Base-by-base conservation (phyloP, 78 protist genomes). In the Guillardia theta region DNA sequence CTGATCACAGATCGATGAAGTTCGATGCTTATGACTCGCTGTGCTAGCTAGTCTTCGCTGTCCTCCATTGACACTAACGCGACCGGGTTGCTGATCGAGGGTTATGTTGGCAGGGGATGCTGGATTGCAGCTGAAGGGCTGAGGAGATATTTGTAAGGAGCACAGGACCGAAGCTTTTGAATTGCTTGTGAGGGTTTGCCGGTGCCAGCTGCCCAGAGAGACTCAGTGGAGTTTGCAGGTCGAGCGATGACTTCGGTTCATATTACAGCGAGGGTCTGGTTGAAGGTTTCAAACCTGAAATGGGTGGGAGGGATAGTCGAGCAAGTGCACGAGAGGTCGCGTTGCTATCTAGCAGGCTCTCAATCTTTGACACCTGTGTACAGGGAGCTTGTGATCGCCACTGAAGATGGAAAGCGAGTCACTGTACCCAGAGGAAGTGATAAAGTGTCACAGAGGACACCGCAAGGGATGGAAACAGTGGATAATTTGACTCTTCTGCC, bases 401-500 rank as follows among this genome's bases (percentile, higher is more conserved):
- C 90, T 24, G 90, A 78, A 1, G 48, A 43, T 78, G 90, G 90
- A 30, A 30, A 78, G 33, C 21, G 18, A 18, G 50, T 43, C 48
- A 21, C 18, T 30, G 90, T 78, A 10, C 90, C 90, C 5, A 19
- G 90, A n/a, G 90, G 90, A 22, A 78, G 90, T 30, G 90, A 78
- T 50, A 37, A 30, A 30, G 48, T 78, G n/a, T 78, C 90, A 36
- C 90, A 78, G 90, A 19, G 90, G 30, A 78, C 90, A 48, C 90
- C 44, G 33, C 44, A 18, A 43, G 90, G 39, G 24, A 41, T 78
- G 90, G 90, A 78, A 36, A n/a, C 90, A 43, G 90, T 78, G 1
- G 93, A 64, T 36, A 70, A 94, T 70, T 47, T 94, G 83, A 47
- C 88, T 12, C 4, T 15, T 43, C 70, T 94, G 22, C 92, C 54